phyloP scores from a whole-genome alignment of 352 stramenopile genomes.

The Phytophthora lateralis region DNA sequence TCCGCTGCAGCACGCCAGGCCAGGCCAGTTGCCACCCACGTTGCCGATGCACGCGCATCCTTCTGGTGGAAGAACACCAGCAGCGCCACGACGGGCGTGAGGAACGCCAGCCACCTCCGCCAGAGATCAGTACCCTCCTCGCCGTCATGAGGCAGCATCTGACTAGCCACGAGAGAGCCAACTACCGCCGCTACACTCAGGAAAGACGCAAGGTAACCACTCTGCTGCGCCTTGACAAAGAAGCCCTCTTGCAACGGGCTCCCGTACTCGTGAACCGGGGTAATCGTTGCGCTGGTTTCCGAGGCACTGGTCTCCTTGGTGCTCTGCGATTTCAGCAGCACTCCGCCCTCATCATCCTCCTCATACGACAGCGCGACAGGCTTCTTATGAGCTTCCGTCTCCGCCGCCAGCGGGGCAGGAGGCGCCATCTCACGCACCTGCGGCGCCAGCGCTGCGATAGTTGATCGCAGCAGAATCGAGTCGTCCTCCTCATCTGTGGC shows the following conservation, averaged over 20 bases:
- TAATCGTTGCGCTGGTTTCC: conserved; percentile 13
- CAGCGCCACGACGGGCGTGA: conserved; percentile 66
- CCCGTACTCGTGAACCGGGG: conserved; percentile 18
- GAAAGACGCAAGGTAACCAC: conserved; percentile 67
- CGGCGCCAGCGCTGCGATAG: conserved; percentile 47
- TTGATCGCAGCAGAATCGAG: conserved; percentile 54
- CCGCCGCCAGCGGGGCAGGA: conserved; percentile 9
- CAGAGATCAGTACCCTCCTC: conserved; percentile 42
- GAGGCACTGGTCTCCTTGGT: conserved; percentile 8
- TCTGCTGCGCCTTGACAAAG: conserved; percentile 58
- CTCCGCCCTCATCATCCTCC: conserved; percentile 38
- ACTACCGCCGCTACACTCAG: conserved; percentile 74
- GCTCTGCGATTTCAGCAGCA: conserved; percentile 29
- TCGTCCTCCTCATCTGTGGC: conserved; percentile 51
- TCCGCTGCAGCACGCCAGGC: conserved; percentile 76
- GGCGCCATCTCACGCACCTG: conserved; percentile 33
- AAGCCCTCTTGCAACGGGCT: conserved; percentile 23
- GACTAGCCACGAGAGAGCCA: conserved; percentile 63
- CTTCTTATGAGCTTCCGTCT: conserved; percentile 36
- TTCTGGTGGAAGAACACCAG: conserved; percentile 81
- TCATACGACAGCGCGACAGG: conserved; percentile 62
- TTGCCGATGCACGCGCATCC: conserved; percentile 68
- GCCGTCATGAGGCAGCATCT: conserved; percentile 47
- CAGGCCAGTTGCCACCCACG: conserved; percentile 85
- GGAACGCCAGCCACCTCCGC: conserved; percentile 68